Conservation (phyloP, 257 asterid genomes). For the Salvia rosmarinus region DNA sequence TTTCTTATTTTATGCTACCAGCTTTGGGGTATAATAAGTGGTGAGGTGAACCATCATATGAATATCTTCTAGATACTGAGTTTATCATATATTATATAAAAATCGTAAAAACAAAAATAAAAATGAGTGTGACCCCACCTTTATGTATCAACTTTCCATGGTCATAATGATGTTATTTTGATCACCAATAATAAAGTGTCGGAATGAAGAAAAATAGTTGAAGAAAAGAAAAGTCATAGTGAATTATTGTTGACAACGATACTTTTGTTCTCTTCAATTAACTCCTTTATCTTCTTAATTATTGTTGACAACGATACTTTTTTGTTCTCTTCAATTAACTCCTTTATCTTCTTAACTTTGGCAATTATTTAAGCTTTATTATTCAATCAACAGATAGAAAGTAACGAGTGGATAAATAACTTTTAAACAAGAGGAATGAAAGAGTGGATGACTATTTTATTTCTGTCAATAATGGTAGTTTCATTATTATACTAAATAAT, state of each 20-base stretch:
- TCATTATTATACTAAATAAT: background rate
- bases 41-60: background rate
- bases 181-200: conserved; percentile 24
- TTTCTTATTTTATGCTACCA: background rate
- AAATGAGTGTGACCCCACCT: background rate
- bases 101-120: background rate
- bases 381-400: conserved; percentile 6
- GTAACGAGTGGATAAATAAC: conserved; percentile 16
- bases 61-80: background rate
- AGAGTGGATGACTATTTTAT: background rate
- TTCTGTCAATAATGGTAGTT: background rate
- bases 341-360: background rate
- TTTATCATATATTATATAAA: background rate
- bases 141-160: conserved; percentile 7
- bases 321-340: background rate
- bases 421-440: background rate
- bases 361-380: conserved; percentile 8
- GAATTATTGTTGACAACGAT: conserved; percentile 37
- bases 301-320: conserved; percentile 36
- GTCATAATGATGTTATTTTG: conserved; percentile 11
- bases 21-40: background rate
- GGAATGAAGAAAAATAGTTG: conserved; percentile 6
- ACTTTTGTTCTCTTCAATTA: conserved; percentile 7
- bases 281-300: background rate
- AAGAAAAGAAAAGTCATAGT: conserved; percentile 1